These are phyloP conservation scores for Theobroma grandiflorum DNA, from an alignment of 441 rosid genomes.

Conservation along the genomic window DNA sequence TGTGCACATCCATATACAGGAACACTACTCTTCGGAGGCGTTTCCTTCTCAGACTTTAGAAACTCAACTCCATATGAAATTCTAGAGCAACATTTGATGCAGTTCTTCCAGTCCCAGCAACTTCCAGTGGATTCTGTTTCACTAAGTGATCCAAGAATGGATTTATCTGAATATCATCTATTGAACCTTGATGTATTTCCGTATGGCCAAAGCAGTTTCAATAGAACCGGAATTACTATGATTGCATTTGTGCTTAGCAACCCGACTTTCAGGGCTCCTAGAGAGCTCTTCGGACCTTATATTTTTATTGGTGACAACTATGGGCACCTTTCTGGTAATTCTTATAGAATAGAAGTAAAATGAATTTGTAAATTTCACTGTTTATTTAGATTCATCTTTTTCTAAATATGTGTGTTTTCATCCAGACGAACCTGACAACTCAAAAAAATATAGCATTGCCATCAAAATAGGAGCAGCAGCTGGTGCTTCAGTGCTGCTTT, in stretches of 20 bases:
- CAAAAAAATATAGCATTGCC: slow-evolving; percentile 21
- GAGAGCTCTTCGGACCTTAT: slow-evolving; percentile 55
- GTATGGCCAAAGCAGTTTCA: slow-evolving; percentile 39
- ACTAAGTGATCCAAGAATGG: slow-evolving; percentile 56
- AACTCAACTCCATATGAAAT: slow-evolving; percentile 31
- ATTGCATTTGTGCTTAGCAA: slow-evolving; percentile 55
- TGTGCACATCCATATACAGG: slow-evolving; percentile 66
- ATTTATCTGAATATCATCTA: slow-evolving; percentile 30
- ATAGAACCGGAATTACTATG: slow-evolving; percentile 27
- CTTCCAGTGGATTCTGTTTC: slow-evolving; percentile 69
- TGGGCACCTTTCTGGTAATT: slow-evolving; percentile 41
- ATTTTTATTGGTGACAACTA: slow-evolving; percentile 40
- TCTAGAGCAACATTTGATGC: slow-evolving; percentile 37
- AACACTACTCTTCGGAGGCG: slow-evolving; percentile 57
- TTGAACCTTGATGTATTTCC: slow-evolving; percentile 60
- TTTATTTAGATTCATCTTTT: not conserved
- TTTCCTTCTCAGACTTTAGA: slow-evolving; percentile 55
- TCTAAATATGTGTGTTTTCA: not conserved
- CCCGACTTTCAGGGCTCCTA: slow-evolving; percentile 64
- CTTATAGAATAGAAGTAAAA: not conserved
- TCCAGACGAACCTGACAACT: not conserved
- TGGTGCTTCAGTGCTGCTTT: slow-evolving; percentile 53
- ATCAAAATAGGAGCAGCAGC: slow-evolving; percentile 62
- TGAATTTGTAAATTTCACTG: not conserved
- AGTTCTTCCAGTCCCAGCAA: slow-evolving; percentile 25